A percentile compares a stretch with the other conserved stretches of the same genome.
phyloP scores from a whole-genome alignment of 2,329 filamentous ascomycete genomes.

The Cladosporium oxysporum region DNA sequence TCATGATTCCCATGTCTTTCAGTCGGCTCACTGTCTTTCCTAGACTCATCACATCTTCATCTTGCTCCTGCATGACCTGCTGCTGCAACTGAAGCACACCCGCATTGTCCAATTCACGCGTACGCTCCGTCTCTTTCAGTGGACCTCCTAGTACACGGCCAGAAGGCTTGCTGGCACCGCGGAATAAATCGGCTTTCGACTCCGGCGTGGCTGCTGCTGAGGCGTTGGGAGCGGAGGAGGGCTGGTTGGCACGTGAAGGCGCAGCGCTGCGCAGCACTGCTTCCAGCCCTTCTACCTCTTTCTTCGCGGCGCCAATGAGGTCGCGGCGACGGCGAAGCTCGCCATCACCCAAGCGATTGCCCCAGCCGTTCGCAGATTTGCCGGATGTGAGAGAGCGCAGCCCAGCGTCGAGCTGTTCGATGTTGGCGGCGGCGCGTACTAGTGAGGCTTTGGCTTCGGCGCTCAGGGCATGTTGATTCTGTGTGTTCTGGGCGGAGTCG shows the following conservation, averaged over 20 bases:
- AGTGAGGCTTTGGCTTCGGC: slow-evolving; percentile 74
- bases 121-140: slow-evolving; percentile 70
- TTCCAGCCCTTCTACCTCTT: slow-evolving; percentile 76
- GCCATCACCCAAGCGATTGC: slow-evolving; percentile 66
- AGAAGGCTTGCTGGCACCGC: slow-evolving; percentile 34
- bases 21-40: slow-evolving; percentile 70
- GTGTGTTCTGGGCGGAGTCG: slow-evolving; percentile 62
- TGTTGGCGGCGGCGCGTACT: slow-evolving; percentile 65
- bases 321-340: slow-evolving; percentile 73
- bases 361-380: slow-evolving; percentile 36
- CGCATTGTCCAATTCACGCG: slow-evolving; percentile 73
- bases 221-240: slow-evolving; percentile 24
- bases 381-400: slow-evolving; percentile 47
- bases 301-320: slow-evolving; percentile 66
- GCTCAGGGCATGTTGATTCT: slow-evolving; percentile 60
- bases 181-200: slow-evolving; percentile 40
- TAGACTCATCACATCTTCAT: slow-evolving; percentile 69
- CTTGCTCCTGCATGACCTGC: slow-evolving; percentile 73
- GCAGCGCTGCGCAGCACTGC: slow-evolving; percentile 62
- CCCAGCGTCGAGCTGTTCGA: slow-evolving; percentile 66
- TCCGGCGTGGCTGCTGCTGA: slow-evolving; percentile 39
- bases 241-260: slow-evolving; percentile 6
- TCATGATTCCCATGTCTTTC: slow-evolving; percentile 75
- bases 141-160: slow-evolving; percentile 73
- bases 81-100: slow-evolving; percentile 74